Percentiles rank a stretch among this genome's conserved stretches.
Conservation (phyloP, 2,329 filamentous ascomycete genomes). For the Nemania sp. region DNA sequence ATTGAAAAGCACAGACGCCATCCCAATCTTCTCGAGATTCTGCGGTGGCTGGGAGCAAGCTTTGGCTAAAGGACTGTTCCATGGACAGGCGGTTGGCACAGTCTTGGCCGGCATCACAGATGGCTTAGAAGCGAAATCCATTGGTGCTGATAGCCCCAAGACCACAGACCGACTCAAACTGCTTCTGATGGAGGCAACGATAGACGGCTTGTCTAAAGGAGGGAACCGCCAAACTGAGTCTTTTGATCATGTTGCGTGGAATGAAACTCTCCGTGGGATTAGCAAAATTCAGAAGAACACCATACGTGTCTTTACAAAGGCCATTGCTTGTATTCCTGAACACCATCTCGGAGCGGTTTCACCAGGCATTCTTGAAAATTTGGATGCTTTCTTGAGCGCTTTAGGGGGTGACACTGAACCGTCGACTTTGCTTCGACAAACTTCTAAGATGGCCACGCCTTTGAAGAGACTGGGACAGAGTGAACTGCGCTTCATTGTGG, state of each 20-base stretch:
- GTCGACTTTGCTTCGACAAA: constrained; percentile 28
- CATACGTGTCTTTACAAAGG: constrained; percentile 32
- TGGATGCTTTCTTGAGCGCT: constrained; percentile 28
- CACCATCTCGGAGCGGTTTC: constrained; percentile 20
- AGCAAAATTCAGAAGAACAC: constrained; percentile 34
- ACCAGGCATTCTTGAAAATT: constrained; percentile 31
- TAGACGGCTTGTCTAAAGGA: constrained; percentile 27
- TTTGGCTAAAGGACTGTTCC: constrained; percentile 23
- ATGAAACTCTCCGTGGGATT: constrained; percentile 28
- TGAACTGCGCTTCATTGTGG: constrained; percentile 30
- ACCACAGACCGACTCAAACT: constrained; percentile 1
- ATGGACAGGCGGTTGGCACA: constrained; percentile 24
- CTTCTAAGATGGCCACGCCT: constrained; percentile 32
- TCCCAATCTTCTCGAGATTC: constrained; percentile 29
- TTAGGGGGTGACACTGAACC: constrained; percentile 8
- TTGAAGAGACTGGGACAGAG: constrained; percentile 27
- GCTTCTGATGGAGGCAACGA: constrained; percentile 28
- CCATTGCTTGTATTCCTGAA: constrained; percentile 32
- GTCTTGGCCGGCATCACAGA: constrained; percentile 28
- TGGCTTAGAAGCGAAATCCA: constrained; percentile 14
- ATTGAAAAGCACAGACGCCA: background rate
- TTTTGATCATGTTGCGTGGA: constrained; percentile 32
- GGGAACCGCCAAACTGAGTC: background rate
- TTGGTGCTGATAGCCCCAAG: background rate
- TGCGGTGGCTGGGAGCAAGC: constrained; percentile 31